A percentile compares a stretch with the other conserved stretches of the same genome.
Conservation (phyloP, 2,329 filamentous ascomycete genomes). For the Fusarium illudens region DNA sequence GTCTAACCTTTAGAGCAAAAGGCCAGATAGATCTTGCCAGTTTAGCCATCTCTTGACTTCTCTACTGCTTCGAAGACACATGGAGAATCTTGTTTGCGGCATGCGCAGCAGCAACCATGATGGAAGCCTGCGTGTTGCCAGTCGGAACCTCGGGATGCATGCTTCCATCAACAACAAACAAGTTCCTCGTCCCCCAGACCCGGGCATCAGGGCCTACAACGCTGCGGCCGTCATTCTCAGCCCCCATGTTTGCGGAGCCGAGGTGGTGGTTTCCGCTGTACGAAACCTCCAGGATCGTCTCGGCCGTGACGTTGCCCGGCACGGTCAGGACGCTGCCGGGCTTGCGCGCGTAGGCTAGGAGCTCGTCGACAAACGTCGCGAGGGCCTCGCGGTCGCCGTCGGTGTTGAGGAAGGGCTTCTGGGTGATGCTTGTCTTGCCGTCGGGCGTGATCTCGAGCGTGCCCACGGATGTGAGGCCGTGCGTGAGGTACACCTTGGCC, state of each 20-base stretch:
- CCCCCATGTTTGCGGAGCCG: slow-evolving; percentile 45
- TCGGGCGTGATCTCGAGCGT: slow-evolving; percentile 51
- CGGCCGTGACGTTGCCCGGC: slow-evolving; percentile 35
- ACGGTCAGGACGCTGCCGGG: slow-evolving; percentile 34
- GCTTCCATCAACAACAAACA: slow-evolving; percentile 45
- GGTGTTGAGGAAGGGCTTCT: slow-evolving; percentile 47
- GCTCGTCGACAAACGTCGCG: slow-evolving; percentile 35
- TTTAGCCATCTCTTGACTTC: background rate
- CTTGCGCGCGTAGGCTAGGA: slow-evolving; percentile 39
- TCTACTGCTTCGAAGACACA: background rate
- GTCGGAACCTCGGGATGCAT: slow-evolving; percentile 45
- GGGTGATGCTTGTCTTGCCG: slow-evolving; percentile 53
- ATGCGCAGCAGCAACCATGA: slow-evolving; percentile 42
- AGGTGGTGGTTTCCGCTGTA: slow-evolving; percentile 44
- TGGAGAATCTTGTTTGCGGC: slow-evolving; percentile 37
- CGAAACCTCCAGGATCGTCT: slow-evolving; percentile 35
- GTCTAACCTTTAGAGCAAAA: background rate
- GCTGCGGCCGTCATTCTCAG: slow-evolving; percentile 42
- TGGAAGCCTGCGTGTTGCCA: slow-evolving; percentile 38
- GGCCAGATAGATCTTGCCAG: background rate
- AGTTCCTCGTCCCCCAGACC: slow-evolving; percentile 44
- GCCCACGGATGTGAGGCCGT: slow-evolving; percentile 57
- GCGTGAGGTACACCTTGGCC: slow-evolving; percentile 59
- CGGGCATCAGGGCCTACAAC: slow-evolving; percentile 46
- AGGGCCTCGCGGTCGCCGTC: slow-evolving; percentile 43